These are phyloP conservation scores for Citrullus colocynthis DNA, from an alignment of 306 rosid species.

Conservation along the genomic window DNA sequence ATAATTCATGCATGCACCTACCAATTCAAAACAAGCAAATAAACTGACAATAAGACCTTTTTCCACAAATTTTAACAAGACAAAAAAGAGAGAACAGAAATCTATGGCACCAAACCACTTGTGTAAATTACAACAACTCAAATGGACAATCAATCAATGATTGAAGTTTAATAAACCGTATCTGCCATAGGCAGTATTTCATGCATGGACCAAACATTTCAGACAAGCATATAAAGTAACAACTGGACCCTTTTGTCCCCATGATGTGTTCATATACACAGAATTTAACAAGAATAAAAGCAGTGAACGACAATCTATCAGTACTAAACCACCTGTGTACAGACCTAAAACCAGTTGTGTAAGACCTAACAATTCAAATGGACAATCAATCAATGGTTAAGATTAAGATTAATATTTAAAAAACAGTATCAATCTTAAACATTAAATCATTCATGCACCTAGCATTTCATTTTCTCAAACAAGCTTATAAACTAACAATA, in stretches of 20 bases:
- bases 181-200: neutral
- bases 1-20: neutral
- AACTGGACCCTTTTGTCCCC: neutral
- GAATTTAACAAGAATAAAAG: neutral
- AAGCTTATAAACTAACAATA: neutral
- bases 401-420: neutral
- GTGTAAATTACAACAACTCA: neutral
- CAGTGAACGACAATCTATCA: neutral
- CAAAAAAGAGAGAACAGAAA: neutral
- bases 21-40: neutral
- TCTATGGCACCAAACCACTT: neutral
- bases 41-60: neutral
- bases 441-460: neutral
- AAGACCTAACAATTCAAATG: neutral
- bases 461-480: neutral
- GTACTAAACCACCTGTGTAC: neutral
- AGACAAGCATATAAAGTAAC: neutral
- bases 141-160: neutral
- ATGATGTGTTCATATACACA: neutral
- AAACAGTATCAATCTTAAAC: neutral
- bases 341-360: neutral
- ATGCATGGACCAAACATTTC: neutral
- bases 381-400: neutral
- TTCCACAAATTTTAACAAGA: neutral
- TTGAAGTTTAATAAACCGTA: neutral